Percentiles rank a stretch among this genome's conserved stretches.
phyloP scores from a whole-genome alignment of 2,329 filamentous ascomycete genomes.

The Diaporthe sp. region DNA sequence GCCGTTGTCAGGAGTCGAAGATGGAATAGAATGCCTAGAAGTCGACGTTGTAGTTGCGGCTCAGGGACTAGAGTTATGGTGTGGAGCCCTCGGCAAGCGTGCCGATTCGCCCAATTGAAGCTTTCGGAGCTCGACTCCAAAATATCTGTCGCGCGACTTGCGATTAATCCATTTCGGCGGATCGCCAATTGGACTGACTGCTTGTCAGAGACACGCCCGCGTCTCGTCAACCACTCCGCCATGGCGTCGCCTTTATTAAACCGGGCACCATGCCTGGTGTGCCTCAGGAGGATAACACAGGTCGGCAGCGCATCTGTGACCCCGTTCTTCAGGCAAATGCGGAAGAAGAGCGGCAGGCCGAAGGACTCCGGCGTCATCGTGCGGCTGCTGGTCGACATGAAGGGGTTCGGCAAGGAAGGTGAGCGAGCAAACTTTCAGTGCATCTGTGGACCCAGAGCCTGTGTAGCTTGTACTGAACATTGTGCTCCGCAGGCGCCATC shows the following conservation, averaged over 20 bases:
- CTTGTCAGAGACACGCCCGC: constrained; percentile 22
- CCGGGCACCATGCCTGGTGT: constrained; percentile 45
- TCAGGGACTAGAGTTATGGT: background rate
- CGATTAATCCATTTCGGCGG: background rate
- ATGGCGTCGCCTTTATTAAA: constrained; percentile 43
- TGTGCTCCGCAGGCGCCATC: constrained; percentile 45
- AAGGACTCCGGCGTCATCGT: constrained; percentile 58
- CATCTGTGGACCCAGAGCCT: background rate
- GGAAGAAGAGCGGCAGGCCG: constrained; percentile 52
- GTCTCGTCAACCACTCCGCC: constrained; percentile 2
- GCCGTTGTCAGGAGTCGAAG: background rate
- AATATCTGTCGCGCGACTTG: constrained; percentile 30
- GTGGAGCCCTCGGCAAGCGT: constrained; percentile 17
- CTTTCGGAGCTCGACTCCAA: constrained; percentile 28
- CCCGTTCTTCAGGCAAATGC: constrained; percentile 49
- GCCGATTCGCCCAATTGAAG: constrained; percentile 32
- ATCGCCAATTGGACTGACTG: constrained; percentile 29
- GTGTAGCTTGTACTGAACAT: background rate
- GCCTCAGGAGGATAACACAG: constrained; percentile 44
- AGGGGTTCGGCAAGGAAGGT: constrained; percentile 51
- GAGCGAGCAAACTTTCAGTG: constrained; percentile 47
- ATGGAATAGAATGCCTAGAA: background rate
- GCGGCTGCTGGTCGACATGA: constrained; percentile 56
- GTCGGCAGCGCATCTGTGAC: constrained; percentile 41
- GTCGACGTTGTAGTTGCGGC: constrained; percentile 7